Evolutionary conservation across 306 rosid species (phyloP), one percentile per base, ranked within the genome.

Genomic region (Leucaena leucocephala): DNA sequence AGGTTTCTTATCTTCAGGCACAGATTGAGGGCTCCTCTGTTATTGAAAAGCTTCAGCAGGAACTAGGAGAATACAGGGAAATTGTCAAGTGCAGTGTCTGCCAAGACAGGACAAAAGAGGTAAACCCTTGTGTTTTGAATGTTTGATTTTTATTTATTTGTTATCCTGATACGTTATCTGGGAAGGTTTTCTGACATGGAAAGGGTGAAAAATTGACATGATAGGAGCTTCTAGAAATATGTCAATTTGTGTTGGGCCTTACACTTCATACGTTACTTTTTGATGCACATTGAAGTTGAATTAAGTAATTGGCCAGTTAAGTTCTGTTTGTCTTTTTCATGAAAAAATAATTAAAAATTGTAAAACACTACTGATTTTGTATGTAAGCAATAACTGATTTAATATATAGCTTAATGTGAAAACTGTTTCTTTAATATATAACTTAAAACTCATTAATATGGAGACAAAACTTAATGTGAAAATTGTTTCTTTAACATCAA

Each of bases 31-130:
- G 91, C 70, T 89, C 89, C 63, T 85, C 92, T 36, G 73, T 90
- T 69, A 85, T 86, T 75, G 94, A 93, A 84, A 96, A 85, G 84
- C 96, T 96, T 78, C 93, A 89, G 55, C 89, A 86, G 84, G 99
- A 96, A 80, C 93, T 93, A 66, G 85, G 87, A 82, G 99, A 96
- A 70, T 96, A 90, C 77, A 87, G 83, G 78, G 92, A 91, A 76
- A 93, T 96, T 84, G 83, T 96, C 49, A 96, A 96, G 79, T 96
- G 99, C 89, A 86, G 85, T 81, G 87, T 96, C 84, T 96, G 99
- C 86, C 88, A 81, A 35, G 91, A 91, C 65, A 89, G 96, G 84
- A 85, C 90, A 71, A 96, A 96, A 86, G 88, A 93, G 99, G 99
- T 96, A 84, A 58, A 15, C n/a, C 39, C 17, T 13, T 76, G 15